A percentile compares a stretch with the other conserved stretches of the same genome.
These are phyloP conservation scores for Massariosphaeria phaeospora DNA, from an alignment of 495 filamentous ascomycete genomes.

Conservation along the genomic window DNA sequence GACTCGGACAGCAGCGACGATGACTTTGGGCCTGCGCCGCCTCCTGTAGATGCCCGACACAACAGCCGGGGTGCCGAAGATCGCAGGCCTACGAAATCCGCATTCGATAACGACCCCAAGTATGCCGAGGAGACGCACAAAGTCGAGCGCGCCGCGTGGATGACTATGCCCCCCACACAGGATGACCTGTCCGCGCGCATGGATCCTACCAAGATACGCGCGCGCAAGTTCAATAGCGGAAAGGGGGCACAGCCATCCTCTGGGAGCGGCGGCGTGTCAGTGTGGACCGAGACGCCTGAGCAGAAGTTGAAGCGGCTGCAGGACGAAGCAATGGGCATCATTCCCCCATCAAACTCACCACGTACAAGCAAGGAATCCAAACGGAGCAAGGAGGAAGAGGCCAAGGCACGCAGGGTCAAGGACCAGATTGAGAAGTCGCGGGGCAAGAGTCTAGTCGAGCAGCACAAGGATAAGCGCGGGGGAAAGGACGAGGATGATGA, in stretches of 20 bases:
- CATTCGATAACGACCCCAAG: conserved; percentile 19
- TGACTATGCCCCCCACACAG: conserved; percentile 75
- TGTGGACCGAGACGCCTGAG: conserved; percentile 92
- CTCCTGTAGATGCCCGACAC: conserved; percentile 45
- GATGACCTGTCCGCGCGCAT: conserved; percentile 59
- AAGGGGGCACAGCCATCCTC: conserved; percentile 47
- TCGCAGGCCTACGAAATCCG: not conserved
- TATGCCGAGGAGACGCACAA: conserved; percentile 20
- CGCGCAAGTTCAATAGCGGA: conserved; percentile 78
- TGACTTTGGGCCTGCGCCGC: conserved; percentile 79
- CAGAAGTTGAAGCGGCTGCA: conserved; percentile 75
- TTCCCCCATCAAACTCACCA: conserved; percentile 36
- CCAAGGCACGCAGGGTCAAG: conserved; percentile 51
- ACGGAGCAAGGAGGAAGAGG: conserved; percentile 37
- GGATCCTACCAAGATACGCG: conserved; percentile 78
- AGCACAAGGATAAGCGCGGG: conserved; percentile 47
- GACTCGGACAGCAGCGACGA: conserved; percentile 49
- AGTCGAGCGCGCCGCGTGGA: conserved; percentile 78
- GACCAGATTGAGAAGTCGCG: conserved; percentile 60
- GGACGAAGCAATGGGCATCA: conserved; percentile 79
- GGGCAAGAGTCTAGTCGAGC: conserved; percentile 59
- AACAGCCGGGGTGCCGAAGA: not conserved
- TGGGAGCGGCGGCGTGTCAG: conserved; percentile 47
- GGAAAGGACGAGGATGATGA: conserved; percentile 74
- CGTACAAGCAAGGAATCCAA: conserved; percentile 25